These are phyloP conservation scores for Prunus mira DNA, from an alignment of 306 rosid species.

Conservation along the genomic window DNA sequence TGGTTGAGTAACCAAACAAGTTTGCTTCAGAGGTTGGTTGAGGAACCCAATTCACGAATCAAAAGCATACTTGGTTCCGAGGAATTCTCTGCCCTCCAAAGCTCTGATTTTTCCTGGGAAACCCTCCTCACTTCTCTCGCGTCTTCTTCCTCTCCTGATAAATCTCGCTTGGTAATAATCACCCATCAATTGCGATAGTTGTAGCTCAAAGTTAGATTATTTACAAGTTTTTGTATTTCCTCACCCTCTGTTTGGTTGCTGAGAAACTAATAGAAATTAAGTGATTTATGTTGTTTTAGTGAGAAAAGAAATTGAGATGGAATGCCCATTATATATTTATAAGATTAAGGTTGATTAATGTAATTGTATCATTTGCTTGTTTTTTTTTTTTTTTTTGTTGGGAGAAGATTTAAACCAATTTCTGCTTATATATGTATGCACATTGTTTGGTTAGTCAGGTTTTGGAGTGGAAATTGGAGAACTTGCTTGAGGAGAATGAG, in stretches of 20 bases:
- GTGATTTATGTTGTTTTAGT: not conserved
- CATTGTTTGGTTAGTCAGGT: constrained; percentile 40
- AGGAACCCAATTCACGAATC: constrained; percentile 35
- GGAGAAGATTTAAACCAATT: not conserved
- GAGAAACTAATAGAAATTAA: not conserved
- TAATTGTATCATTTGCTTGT: not conserved
- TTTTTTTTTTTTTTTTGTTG: not conserved
- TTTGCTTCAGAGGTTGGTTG: constrained; percentile 36
- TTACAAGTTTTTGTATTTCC: not conserved
- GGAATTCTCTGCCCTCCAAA: constrained; percentile 18
- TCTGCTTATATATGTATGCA: not conserved
- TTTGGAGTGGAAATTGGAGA: constrained; percentile 76
- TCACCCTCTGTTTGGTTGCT: not conserved
- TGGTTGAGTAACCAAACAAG: constrained; percentile 18
- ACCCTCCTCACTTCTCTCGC: constrained; percentile 34
- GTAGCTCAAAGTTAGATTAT: not conserved
- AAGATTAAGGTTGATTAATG: not conserved
- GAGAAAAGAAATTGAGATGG: not conserved
- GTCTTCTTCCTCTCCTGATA: constrained; percentile 42
- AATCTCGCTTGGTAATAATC: constrained; percentile 45
- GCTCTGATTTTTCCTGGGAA: constrained; percentile 37
- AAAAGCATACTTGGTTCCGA: constrained; percentile 35
- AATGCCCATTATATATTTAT: not conserved
- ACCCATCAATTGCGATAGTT: not conserved
- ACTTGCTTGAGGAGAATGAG: constrained; percentile 44